Percentiles rank a stretch among this genome's conserved stretches.
These are phyloP conservation scores for Penstemon newberryi DNA, from an alignment of 257 asterid species.

Conservation along the genomic window DNA sequence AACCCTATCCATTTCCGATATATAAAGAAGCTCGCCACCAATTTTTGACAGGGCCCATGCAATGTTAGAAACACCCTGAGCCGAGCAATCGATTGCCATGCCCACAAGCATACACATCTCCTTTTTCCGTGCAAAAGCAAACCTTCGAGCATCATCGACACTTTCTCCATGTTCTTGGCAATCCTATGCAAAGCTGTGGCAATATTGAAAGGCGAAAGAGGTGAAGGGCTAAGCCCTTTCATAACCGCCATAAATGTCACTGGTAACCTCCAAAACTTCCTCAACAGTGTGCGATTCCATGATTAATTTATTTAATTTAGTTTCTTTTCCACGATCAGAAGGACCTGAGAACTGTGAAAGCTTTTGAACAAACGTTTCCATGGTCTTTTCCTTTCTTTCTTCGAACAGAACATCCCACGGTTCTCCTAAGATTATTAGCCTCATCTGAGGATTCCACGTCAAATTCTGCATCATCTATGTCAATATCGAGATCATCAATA, in stretches of 20 bases:
- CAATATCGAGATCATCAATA: constrained; percentile 48
- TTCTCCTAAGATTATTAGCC: constrained; percentile 41
- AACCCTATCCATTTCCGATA: constrained; percentile 91
- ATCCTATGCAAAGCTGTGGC: constrained; percentile 93
- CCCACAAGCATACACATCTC: constrained; percentile 96
- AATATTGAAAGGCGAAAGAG: constrained; percentile 81
- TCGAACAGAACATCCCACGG: constrained; percentile 86
- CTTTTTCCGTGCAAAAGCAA: constrained; percentile 78
- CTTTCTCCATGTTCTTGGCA: constrained; percentile 97
- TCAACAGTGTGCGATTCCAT: constrained; percentile 84
- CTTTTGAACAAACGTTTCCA: constrained; percentile 71
- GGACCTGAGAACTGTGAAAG: constrained; percentile 91
- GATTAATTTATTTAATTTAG: constrained; percentile 68
- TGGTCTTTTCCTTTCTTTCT: constrained; percentile 58
- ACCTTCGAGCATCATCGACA: constrained; percentile 60
- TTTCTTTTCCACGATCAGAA: constrained; percentile 77
- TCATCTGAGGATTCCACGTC: constrained; percentile 36
- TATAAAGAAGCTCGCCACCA: constrained; percentile 90
- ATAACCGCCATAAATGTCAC: constrained; percentile 75
- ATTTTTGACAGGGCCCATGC: constrained; percentile 94
- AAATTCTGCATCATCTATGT: constrained; percentile 35
- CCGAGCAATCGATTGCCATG: constrained; percentile 87
- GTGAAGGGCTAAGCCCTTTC: constrained; percentile 92
- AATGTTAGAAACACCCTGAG: constrained; percentile 87
- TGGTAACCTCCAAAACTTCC: constrained; percentile 77